Conservation (phyloP, 2,329 filamentous ascomycete species). For the Claviceps africana region DNA sequence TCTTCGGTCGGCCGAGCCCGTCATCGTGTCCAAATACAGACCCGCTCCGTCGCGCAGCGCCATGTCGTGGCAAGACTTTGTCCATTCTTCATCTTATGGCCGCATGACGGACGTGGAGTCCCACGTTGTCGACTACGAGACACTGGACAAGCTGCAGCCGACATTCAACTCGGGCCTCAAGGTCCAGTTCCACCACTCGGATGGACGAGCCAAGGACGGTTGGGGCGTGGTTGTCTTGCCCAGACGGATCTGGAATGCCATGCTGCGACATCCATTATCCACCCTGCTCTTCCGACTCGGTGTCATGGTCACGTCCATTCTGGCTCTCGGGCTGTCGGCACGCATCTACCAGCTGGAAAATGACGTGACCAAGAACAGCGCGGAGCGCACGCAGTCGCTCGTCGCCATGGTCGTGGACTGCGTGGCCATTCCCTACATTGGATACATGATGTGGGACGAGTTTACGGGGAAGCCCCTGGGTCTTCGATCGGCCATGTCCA, state of each 20-base stretch:
- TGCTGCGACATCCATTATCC: slow-evolving; percentile 72
- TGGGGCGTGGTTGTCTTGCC: slow-evolving; percentile 21
- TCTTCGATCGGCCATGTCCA: slow-evolving; percentile 67
- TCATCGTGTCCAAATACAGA: slow-evolving; percentile 39
- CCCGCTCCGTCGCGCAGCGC: slow-evolving; percentile 26
- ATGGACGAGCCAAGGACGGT: slow-evolving; percentile 14
- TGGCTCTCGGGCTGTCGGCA: slow-evolving; percentile 65
- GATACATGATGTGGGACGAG: slow-evolving; percentile 93
- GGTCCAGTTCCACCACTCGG: slow-evolving; percentile 15
- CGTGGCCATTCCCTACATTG: slow-evolving; percentile 75
- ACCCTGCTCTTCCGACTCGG: slow-evolving; percentile 71
- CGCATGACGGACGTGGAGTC: slow-evolving; percentile 32
- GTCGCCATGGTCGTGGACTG: slow-evolving; percentile 85
- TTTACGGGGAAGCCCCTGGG: slow-evolving; percentile 90
- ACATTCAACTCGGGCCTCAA: slow-evolving; percentile 28
- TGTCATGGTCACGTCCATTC: slow-evolving; percentile 69
- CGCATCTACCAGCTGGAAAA: slow-evolving; percentile 54
- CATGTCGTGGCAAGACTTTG: slow-evolving; percentile 37
- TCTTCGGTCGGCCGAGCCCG: slow-evolving; percentile 42
- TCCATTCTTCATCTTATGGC: slow-evolving; percentile 39
- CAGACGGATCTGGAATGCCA: slow-evolving; percentile 49
- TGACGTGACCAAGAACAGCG: slow-evolving; percentile 23
- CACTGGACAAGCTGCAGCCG: slow-evolving; percentile 32
- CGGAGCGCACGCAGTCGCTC: slow-evolving; percentile 61
- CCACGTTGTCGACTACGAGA: slow-evolving; percentile 31